phyloP scores from a whole-genome alignment of 2,329 filamentous ascomycete species.

The Xylaria hypoxylon region DNA sequence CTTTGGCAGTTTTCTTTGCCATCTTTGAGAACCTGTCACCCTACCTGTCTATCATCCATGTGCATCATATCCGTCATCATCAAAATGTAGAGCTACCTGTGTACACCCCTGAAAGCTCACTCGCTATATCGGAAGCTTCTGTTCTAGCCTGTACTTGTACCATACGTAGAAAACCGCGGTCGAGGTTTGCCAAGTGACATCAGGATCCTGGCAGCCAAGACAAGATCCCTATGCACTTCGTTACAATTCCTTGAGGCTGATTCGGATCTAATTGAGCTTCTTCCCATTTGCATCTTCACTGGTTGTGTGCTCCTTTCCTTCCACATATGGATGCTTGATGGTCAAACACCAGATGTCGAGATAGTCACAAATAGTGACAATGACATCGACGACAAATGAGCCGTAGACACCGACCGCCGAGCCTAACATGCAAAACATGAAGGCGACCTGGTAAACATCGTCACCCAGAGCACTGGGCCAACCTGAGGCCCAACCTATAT shows the following conservation, averaged over 20 bases:
- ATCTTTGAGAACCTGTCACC: not conserved
- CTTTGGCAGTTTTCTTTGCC: not conserved
- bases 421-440: slow-evolving; percentile 89
- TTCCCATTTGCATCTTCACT: slow-evolving; percentile 49
- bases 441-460: slow-evolving; percentile 88
- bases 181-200: not conserved
- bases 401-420: slow-evolving; percentile 91
- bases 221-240: not conserved
- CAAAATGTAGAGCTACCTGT: slow-evolving; percentile 7
- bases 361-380: slow-evolving; percentile 97
- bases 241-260: not conserved
- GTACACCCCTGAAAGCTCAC: not conserved
- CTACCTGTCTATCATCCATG: slow-evolving; percentile 5
- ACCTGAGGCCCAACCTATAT: slow-evolving; percentile 70
- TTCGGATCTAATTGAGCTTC: slow-evolving; percentile 50
- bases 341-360: slow-evolving; percentile 98
- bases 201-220: not conserved
- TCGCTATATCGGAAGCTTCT: not conserved
- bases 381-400: slow-evolving; percentile 96
- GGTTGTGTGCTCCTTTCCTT: slow-evolving; percentile 54
- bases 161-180: not conserved
- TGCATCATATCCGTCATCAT: slow-evolving; percentile 23
- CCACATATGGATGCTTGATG: slow-evolving; percentile 83
- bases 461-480: slow-evolving; percentile 82
- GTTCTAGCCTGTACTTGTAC: not conserved